Evolutionary conservation across 768 basidiomycete species (phyloP).

Genomic region (Naganishia friedmannii): DNA sequence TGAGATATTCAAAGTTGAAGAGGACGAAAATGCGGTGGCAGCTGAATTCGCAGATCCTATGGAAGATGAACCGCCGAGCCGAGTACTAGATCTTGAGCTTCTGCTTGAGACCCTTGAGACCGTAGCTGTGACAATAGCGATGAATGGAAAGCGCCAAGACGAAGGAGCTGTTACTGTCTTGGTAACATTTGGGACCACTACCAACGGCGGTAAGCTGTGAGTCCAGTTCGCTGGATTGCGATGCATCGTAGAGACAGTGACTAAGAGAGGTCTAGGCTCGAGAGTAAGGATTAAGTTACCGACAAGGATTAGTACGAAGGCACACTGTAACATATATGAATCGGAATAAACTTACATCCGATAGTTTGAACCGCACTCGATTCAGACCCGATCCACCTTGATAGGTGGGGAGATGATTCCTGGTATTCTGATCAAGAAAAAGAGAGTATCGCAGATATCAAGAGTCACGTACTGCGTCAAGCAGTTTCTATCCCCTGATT

Average conservation of each 20-base stretch:
- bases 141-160: background rate
- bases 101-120: background rate
- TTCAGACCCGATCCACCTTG: background rate
- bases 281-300: background rate
- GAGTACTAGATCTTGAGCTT: background rate
- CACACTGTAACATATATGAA: background rate
- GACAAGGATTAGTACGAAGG: background rate
- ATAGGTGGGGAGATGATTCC: background rate
- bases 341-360: background rate
- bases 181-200: background rate
- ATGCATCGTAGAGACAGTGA: slow-evolving; percentile 4
- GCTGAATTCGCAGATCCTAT: background rate
- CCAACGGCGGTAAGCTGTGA: background rate
- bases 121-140: background rate
- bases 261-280: background rate
- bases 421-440: background rate
- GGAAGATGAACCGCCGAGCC: background rate
- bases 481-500: no score
- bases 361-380: background rate
- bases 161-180: background rate
- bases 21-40: background rate
- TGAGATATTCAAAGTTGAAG: background rate
- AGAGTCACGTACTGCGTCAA: no score
- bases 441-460: no score
- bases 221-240: slow-evolving; percentile 13